Base-by-base conservation (phyloP, 345 rosid species). In the Clausena lansium region DNA sequence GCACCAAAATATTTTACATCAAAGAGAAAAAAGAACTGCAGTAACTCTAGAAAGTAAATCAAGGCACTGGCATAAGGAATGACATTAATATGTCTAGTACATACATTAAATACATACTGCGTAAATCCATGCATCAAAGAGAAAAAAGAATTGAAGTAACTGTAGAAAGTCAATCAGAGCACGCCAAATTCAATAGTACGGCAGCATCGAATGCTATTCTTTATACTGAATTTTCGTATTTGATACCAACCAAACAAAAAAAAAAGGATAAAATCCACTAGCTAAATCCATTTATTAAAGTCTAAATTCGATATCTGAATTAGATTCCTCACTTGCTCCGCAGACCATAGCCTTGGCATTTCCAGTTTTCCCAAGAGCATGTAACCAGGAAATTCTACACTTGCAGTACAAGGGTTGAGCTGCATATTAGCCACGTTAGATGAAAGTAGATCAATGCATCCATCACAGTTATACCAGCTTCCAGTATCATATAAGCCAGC, bases 271-370 rank as follows among this genome's bases (percentile, higher is more conserved):
- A 28, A 60, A 13, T 41, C 11, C 72, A 69, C 60, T 28, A 30
- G 6, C 22, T 71, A 39, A 7, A 22, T 32, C 5, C 19, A 52
- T 71, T 11, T 50, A 28, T 20, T 25, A 54, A 71, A 60, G 6
- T 54, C 61, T 41, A 70, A 70, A 69, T 15, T 52, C 58, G 28
- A 52, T 61, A 61, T 58, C 32, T 38, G 61, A 71, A 77, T 50
- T 22, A 77, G 65, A 35, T 82, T 85, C 73, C 96, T 90, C 76
- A 92, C 99, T 77, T 91, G 90, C 85, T 95, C 97, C 15, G 98
- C 97, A 73, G 97, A 94, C 99, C 99, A 95, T 69, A 95, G 94
- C 86, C 83, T 93, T 58, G 99, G 98, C 74, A 75, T 86, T 79
- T 90, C 91, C 60, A 95, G 80, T 83, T 86, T 90, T 75, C 97